Base-by-base conservation (phyloP, 2,329 filamentous ascomycete species). In the Botrytis elliptica region DNA sequence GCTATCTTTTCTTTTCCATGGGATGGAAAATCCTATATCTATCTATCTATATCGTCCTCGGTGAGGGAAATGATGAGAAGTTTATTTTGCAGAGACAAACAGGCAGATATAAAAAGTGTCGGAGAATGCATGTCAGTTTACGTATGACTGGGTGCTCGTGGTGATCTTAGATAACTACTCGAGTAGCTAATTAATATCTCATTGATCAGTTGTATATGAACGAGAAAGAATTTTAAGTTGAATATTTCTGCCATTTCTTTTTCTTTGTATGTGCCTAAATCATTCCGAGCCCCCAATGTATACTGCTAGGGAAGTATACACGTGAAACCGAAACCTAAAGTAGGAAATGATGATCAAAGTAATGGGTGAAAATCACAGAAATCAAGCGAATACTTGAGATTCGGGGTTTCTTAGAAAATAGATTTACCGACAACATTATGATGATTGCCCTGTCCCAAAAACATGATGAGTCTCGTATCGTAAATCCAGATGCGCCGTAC, bases 181-280 rank as follows among this genome's bases (percentile, higher is more conserved):
- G 7, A 0, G 12, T 55, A 36, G 29, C 18, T 22, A 22, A 10
- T 36, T 9, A 0, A 22, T 1, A 20, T 36, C 7, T 5, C 2
- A 6, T 9, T 52, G 10, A 14, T 25, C 4, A 12, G 2, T 10
- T 59, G 16, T 36, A 18, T 59, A 4, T 18, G 33, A 22, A 59
- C 10, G 33, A 59, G 3, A 20, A 33, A 20, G 29, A 12, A 10
- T 10, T 18, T 59, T 12, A 59, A 22, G 8, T 59, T 33, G 5
- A 4, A 22, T 59, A 4, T 4, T 59, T 22, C 18, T 1, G 16
- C 36, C 0, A 22, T 22, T 33, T 9, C 0, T 10, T 10, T 59
- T 8, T 10, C 29, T 12, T 33, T 25, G 33, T 38, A 14, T 62
- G 33, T 25, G 8, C 20, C 29, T 36, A 8, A 6, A 14, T n/a